These are phyloP conservation scores for Phytophthora fragariae DNA, from an alignment of 352 stramenopile genomes.

Conservation along the genomic window DNA sequence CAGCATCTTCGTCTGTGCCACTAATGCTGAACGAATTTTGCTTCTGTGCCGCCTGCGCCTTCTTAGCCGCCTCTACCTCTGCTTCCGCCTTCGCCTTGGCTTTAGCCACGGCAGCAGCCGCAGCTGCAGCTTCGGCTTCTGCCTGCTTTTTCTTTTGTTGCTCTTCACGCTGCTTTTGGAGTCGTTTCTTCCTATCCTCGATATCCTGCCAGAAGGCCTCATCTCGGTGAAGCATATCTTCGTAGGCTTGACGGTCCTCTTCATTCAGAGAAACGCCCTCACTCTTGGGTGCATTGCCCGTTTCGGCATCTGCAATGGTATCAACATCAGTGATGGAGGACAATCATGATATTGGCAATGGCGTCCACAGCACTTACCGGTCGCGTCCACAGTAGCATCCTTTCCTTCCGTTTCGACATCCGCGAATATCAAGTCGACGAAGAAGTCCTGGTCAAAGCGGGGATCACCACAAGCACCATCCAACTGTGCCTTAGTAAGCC, in stretches of 20 bases:
- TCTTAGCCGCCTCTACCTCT: conserved; percentile 33
- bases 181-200: conserved; percentile 74
- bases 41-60: conserved; percentile 39
- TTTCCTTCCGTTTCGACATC: conserved; percentile 88
- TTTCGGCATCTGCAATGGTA: conserved; percentile 17
- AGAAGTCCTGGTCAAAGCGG: conserved; percentile 96
- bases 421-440: conserved; percentile 97
- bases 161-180: conserved; percentile 79
- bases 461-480: conserved; percentile 95
- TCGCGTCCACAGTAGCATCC: conserved; percentile 19
- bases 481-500: conserved; percentile 95
- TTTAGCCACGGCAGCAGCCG: conserved; percentile 45
- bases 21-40: conserved; percentile 83
- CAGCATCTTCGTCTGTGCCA: conserved; percentile 66
- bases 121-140: conserved; percentile 55
- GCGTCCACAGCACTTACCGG: conserved; percentile 22
- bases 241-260: conserved; percentile 85
- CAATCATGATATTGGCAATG: not conserved
- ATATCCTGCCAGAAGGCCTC: conserved; percentile 90
- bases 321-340: conserved; percentile 1
- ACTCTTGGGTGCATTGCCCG: conserved; percentile 48
- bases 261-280: conserved; percentile 82
- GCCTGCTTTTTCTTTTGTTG: conserved; percentile 73
- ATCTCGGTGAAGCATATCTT: conserved; percentile 90
- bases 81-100: conserved; percentile 48